Evolutionary conservation across 176 grass and related monocot genomes (phyloP).

Genomic region (Zoysia pacifica): DNA sequence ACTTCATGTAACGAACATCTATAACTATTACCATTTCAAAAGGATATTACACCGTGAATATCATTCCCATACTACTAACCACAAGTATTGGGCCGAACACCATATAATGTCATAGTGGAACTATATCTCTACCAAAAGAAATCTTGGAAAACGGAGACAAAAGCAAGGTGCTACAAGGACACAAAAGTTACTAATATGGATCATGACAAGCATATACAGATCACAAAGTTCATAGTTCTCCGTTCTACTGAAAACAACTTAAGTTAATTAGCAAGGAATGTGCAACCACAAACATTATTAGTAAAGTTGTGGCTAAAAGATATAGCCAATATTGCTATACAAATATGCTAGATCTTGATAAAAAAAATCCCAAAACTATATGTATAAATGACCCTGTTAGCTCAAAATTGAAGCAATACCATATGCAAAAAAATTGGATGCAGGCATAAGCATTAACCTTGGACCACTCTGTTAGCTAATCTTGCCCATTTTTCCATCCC

Average conservation of each 20-base stretch:
- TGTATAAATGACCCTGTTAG: neutral
- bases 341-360: neutral
- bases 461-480: conserved; percentile 60
- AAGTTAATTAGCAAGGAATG: neutral
- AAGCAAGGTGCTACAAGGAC: neutral
- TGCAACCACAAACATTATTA: neutral
- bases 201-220: neutral
- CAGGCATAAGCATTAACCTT: conserved; percentile 40
- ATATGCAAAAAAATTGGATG: neutral
- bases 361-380: neutral
- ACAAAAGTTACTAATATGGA: conserved; percentile 8
- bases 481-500: conserved; percentile 38
- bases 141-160: neutral
- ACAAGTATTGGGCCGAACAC: neutral
- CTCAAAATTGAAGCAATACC: neutral
- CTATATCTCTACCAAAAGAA: neutral
- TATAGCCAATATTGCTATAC: neutral
- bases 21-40: neutral
- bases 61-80: neutral
- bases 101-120: neutral
- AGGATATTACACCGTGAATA: neutral
- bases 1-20: neutral
- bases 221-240: neutral
- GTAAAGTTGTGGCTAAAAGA: neutral
- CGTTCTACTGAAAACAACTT: neutral